A percentile compares a stretch with the other conserved stretches of the same genome.
Evolutionary conservation across 805 yeast genomes (phyloP).

Genomic region (Barnettozyma siamensis): DNA sequence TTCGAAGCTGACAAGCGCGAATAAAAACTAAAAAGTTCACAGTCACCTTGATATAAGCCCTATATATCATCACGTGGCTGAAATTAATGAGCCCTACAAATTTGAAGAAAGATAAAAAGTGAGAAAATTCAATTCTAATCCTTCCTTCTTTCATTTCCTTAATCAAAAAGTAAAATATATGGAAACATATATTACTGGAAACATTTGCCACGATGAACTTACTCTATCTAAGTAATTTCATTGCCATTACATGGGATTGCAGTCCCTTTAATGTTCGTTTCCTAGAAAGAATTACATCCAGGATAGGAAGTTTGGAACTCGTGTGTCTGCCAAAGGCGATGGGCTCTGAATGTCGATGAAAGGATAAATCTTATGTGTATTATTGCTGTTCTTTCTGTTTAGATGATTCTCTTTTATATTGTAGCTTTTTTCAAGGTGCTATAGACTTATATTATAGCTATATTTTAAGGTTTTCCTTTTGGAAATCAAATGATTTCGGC

Average conservation of each 20-base stretch:
- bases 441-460: no score
- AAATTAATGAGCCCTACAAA: constrained; percentile 12
- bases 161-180: constrained; percentile 27
- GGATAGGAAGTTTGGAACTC: constrained; percentile 30
- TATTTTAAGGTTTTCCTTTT: no score
- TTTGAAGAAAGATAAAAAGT: constrained; percentile 5
- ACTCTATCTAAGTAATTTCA: constrained; percentile 25
- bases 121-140: neutral
- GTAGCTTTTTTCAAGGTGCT: no score
- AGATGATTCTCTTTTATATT: no score
- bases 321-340: constrained; percentile 17
- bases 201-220: constrained; percentile 29
- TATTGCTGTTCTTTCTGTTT: no score
- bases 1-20: no score
- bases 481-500: neutral
- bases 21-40: constrained; percentile 11
- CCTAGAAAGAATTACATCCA: constrained; percentile 25
- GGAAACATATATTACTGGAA: constrained; percentile 26
- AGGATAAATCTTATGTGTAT: constrained; percentile 21
- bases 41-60: constrained; percentile 15
- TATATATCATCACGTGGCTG: constrained; percentile 9
- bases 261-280: constrained; percentile 25
- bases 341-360: constrained; percentile 29
- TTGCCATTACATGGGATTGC: constrained; percentile 28
- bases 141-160: constrained; percentile 18